phyloP scores from a whole-genome alignment of 148 eudicot species.

The Rhododendron ferrugineum region DNA sequence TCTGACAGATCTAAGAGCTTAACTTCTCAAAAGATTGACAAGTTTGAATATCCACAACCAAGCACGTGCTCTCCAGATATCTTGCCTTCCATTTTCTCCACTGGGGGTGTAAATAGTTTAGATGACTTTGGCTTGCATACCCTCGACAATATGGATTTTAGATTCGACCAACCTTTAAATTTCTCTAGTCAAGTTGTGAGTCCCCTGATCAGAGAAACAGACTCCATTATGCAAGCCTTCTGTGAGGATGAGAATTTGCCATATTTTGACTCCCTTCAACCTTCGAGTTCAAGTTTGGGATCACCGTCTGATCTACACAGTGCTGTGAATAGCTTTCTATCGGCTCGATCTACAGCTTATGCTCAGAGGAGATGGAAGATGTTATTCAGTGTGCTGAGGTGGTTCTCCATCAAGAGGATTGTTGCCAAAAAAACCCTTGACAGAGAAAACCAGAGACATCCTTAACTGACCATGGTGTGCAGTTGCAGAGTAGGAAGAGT shows the following conservation, averaged over 20 bases:
- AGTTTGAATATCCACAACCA: slow-evolving; percentile 29
- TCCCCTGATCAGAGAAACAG: slow-evolving; percentile 42
- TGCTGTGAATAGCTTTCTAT: slow-evolving; percentile 30
- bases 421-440: slow-evolving; percentile 30
- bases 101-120: slow-evolving; percentile 45
- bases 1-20: slow-evolving; percentile 31
- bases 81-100: slow-evolving; percentile 56
- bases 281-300: slow-evolving; percentile 29
- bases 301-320: slow-evolving; percentile 36
- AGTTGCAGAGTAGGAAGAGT: slow-evolving; percentile 1
- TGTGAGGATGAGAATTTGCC: slow-evolving; percentile 40
- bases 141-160: slow-evolving; percentile 42
- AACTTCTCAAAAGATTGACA: slow-evolving; percentile 26
- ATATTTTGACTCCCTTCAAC: slow-evolving; percentile 44
- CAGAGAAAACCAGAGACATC: slow-evolving; percentile 11
- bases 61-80: slow-evolving; percentile 47
- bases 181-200: slow-evolving; percentile 29
- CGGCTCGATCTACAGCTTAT: slow-evolving; percentile 24
- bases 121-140: slow-evolving; percentile 48
- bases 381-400: slow-evolving; percentile 41
- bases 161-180: slow-evolving; percentile 39
- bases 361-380: slow-evolving; percentile 66
- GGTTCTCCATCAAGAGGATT: slow-evolving; percentile 43
- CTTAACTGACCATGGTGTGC: slow-evolving; percentile 5
- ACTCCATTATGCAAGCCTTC: slow-evolving; percentile 39